Base-by-base conservation (phyloP, 345 rosid genomes). In the Turritis glabra region DNA sequence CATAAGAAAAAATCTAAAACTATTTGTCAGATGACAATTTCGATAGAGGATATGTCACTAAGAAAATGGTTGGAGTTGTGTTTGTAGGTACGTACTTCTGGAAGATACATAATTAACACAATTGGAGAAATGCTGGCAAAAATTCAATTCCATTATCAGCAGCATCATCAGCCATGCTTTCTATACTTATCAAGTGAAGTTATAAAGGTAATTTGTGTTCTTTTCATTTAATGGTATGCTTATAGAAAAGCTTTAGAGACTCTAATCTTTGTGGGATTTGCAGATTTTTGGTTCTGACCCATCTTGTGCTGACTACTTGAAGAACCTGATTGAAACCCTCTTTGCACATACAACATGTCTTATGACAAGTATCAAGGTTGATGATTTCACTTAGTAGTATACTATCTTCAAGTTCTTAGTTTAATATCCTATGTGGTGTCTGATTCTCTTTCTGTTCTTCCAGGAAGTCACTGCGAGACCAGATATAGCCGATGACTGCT, bases 171-270 rank as follows among this genome's bases (percentile, higher is more conserved):
- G 79, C 93, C 99, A 4, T 96, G 98, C 85, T 96, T 96, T 85
- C 99, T 96, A 48, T 96, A 96, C 74, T 91, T 96, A 54, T 89
- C 98, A 40, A 96, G 99, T 80, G 99, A 96, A 86, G 99, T 96
- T 78, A 96, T 95, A 73, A 95, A 90, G 93, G 99, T 87, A 43
- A n/a, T 27, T n/a, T 54, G 64, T 57, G 29, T 41, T 40, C 38
- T 73, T 69, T 52, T 35, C 43, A 56, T 13, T 64, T 48, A 50
- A 30, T 22, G 18, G 23, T 12, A 59, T 57, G 72, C 41, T 57
- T 40, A 11, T 10, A 27, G 52, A 69, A 70, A 70, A 63, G 64
- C 69, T 46, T 64, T 65, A 52, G 69, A 62, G 73, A 72, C 10
- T 32, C 13, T 44, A 30, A 59, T 62, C 33, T 60, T 35, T 50